Percentiles rank a stretch among this genome's conserved stretches.
phyloP scores from a whole-genome alignment of 352 stramenopile species.

The Globisporangium cylindrosporum region DNA sequence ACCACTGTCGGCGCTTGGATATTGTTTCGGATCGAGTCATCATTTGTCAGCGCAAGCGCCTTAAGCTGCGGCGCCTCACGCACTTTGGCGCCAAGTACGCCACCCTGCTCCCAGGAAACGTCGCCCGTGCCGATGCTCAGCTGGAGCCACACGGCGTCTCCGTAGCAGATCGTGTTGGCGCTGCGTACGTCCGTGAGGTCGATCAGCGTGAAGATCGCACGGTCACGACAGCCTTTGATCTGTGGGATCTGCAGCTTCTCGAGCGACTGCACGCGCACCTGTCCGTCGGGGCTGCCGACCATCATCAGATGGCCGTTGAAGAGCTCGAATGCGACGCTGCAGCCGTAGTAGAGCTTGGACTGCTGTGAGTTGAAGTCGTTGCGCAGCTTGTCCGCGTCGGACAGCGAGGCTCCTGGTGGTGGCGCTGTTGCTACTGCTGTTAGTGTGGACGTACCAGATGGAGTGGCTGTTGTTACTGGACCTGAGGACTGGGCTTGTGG shows the following conservation, averaged over 20 bases:
- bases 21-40: constrained; percentile 52
- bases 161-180: constrained; percentile 64
- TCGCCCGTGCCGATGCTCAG: constrained; percentile 65
- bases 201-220: constrained; percentile 68
- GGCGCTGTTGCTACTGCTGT: not conserved
- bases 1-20: constrained; percentile 44
- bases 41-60: constrained; percentile 43
- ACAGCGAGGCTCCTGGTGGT: constrained; percentile 17
- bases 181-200: constrained; percentile 64
- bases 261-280: constrained; percentile 58
- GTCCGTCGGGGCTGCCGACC: constrained; percentile 55
- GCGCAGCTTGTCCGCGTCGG: constrained; percentile 59
- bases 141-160: constrained; percentile 76
- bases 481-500: not conserved
- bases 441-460: not conserved
- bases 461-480: not conserved
- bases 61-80: constrained; percentile 69
- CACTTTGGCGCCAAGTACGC: constrained; percentile 72
- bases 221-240: constrained; percentile 48
- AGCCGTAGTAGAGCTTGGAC: constrained; percentile 61
- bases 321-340: constrained; percentile 62
- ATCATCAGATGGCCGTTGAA: constrained; percentile 80
- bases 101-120: constrained; percentile 67
- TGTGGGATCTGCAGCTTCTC: constrained; percentile 52
- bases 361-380: constrained; percentile 73